These are phyloP conservation scores for Amylostereum chailletii DNA, from an alignment of 1,284 basidiomycete genomes.

Conservation along the genomic window DNA sequence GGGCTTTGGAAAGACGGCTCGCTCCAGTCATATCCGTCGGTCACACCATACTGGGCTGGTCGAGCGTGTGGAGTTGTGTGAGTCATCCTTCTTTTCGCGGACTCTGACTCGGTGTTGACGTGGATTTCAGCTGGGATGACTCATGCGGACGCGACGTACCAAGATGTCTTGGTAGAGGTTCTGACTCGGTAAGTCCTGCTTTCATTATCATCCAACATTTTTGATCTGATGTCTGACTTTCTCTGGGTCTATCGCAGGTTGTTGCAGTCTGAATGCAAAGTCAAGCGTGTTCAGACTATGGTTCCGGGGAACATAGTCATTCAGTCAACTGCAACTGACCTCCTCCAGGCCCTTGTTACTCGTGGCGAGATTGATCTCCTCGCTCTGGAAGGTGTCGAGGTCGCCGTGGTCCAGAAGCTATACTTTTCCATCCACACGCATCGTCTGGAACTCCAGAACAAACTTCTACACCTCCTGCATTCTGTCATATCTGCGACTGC, in stretches of 20 bases:
- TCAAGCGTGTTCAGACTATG: constrained; percentile 40
- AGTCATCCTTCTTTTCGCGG: constrained; percentile 11
- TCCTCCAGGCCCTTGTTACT: constrained; percentile 75
- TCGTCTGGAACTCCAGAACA: constrained; percentile 82
- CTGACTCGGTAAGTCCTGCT: constrained; percentile 49
- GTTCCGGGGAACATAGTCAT: constrained; percentile 51
- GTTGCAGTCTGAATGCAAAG: constrained; percentile 65
- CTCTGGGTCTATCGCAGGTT: constrained; percentile 38
- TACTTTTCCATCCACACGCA: constrained; percentile 63
- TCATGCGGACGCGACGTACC: constrained; percentile 52
- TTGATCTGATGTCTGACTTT: neutral
- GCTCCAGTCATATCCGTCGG: constrained; percentile 50
- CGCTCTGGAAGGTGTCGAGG: constrained; percentile 59
- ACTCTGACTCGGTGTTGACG: constrained; percentile 6
- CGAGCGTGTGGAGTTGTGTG: constrained; percentile 51
- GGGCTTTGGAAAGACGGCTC: constrained; percentile 69
- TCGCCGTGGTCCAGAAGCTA: constrained; percentile 67
- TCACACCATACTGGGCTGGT: constrained; percentile 52
- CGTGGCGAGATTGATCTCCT: constrained; percentile 66
- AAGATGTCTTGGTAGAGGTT: constrained; percentile 65
- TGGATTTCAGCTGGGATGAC: constrained; percentile 40
- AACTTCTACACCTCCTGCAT: constrained; percentile 86
- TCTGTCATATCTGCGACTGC: constrained; percentile 57
- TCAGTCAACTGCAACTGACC: constrained; percentile 71
- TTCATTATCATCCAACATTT: neutral